Conservation (phyloP, 2,329 filamentous ascomycete genomes). For the Westerdykella aurantiaca region DNA sequence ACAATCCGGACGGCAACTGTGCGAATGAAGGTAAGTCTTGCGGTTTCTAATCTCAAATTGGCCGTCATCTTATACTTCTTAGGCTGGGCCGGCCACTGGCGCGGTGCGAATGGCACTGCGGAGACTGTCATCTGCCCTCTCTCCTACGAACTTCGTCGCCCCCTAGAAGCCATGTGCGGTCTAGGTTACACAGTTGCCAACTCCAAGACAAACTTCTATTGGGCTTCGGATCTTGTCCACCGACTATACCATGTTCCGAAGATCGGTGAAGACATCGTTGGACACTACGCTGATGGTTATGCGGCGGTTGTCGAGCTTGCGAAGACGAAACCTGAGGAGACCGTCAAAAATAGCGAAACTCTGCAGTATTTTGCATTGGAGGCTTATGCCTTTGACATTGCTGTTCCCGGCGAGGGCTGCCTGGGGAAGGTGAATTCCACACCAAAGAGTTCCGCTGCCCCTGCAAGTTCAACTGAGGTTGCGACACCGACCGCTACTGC, state of each 20-base stretch:
- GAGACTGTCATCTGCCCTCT: constrained; percentile 66
- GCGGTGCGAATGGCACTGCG: constrained; percentile 57
- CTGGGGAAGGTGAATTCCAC: constrained; percentile 39
- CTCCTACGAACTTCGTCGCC: constrained; percentile 54
- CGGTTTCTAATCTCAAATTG: not conserved
- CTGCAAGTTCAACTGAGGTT: not conserved
- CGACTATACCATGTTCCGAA: constrained; percentile 58
- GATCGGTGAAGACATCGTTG: constrained; percentile 55
- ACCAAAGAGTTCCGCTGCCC: constrained; percentile 1
- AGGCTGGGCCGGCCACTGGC: constrained; percentile 65
- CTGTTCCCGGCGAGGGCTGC: constrained; percentile 58
- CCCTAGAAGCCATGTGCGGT: constrained; percentile 55
- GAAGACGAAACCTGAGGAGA: constrained; percentile 43
- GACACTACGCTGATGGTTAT: constrained; percentile 59
- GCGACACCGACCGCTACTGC: constrained; percentile 1
- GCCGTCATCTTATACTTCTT: constrained; percentile 1
- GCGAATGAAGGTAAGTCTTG: constrained; percentile 20
- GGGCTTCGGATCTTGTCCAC: constrained; percentile 62
- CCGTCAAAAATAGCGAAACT: constrained; percentile 54
- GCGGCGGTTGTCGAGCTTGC: constrained; percentile 51
- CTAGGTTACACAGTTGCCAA: constrained; percentile 57
- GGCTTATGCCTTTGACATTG: constrained; percentile 60
- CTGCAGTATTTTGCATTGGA: constrained; percentile 66
- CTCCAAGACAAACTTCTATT: constrained; percentile 56
- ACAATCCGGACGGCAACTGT: constrained; percentile 63